Conservation (phyloP, 1,284 basidiomycete species). For the Tremellales sp. region DNA sequence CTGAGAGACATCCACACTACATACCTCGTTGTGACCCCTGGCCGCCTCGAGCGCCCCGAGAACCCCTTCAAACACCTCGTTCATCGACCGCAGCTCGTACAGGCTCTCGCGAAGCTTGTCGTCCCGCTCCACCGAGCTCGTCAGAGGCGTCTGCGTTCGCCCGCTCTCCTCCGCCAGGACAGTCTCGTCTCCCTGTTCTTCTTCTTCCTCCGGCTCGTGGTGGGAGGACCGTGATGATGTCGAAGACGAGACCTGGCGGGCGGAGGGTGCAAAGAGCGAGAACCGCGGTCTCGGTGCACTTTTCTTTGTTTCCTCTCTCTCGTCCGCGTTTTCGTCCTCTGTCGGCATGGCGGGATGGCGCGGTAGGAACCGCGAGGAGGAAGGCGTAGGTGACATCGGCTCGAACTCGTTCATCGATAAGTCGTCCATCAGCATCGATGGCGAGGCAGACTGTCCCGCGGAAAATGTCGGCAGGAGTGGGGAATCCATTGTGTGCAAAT, state of each 20-base stretch:
- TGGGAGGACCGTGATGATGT: neutral
- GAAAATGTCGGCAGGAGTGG: conserved; percentile 1
- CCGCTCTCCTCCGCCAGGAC: neutral
- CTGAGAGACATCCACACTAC: conserved; percentile 7
- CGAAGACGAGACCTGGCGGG: neutral
- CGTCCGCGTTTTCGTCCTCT: neutral
- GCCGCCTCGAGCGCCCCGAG: conserved; percentile 37
- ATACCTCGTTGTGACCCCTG: conserved; percentile 43
- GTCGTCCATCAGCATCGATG: neutral
- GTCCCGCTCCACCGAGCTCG: conserved; percentile 18
- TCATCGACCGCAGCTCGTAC: conserved; percentile 44
- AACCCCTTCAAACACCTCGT: conserved; percentile 45
- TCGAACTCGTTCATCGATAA: no score
- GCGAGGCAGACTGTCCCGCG: no score
- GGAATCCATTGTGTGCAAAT: neutral
- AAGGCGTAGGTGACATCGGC: neutral
- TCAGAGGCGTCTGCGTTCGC: neutral
- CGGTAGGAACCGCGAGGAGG: neutral
- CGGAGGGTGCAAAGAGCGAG: neutral
- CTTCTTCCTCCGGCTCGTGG: neutral
- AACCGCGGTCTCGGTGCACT: neutral
- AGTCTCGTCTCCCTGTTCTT: conserved; percentile 1
- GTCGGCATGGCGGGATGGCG: neutral
- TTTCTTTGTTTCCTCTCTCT: neutral
- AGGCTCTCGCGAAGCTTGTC: conserved; percentile 38